These are phyloP conservation scores for Globisporangium ultimum DNA, from an alignment of 352 stramenopile genomes.

Conservation along the genomic window DNA sequence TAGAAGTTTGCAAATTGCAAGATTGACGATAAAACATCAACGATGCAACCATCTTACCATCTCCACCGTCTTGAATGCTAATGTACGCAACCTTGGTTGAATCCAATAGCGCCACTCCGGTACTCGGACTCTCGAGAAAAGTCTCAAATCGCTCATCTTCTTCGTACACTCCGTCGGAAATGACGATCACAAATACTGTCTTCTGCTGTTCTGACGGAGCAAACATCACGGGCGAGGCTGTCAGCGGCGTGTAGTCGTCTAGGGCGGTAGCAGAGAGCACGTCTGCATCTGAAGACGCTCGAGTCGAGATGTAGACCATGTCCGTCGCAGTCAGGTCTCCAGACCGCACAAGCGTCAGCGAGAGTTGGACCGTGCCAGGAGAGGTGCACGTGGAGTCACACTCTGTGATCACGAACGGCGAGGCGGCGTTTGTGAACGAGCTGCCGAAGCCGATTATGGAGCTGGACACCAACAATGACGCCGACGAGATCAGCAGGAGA, in stretches of 20 bases:
- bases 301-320: slow-evolving; percentile 38
- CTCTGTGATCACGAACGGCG: slow-evolving; percentile 27
- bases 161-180: slow-evolving; percentile 49
- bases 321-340: slow-evolving; percentile 21
- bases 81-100: slow-evolving; percentile 26
- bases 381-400: slow-evolving; percentile 36
- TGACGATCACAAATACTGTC: slow-evolving; percentile 26
- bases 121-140: slow-evolving; percentile 22
- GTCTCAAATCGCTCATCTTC: slow-evolving; percentile 43
- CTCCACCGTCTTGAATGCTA: slow-evolving; percentile 29
- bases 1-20: background rate
- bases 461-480: background rate
- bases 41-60: slow-evolving; percentile 29
- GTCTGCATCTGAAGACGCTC: slow-evolving; percentile 6
- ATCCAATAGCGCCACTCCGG: slow-evolving; percentile 16
- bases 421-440: slow-evolving; percentile 20
- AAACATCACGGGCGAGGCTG: slow-evolving; percentile 25
- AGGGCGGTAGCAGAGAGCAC: slow-evolving; percentile 16
- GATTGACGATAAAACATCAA: background rate
- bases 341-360: slow-evolving; percentile 30
- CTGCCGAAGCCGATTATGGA: slow-evolving; percentile 32
- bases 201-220: slow-evolving; percentile 21
- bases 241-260: slow-evolving; percentile 33
- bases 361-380: slow-evolving; percentile 25
- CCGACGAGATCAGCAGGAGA: slow-evolving; percentile 9